These are phyloP conservation scores for Lactifluus pinguis DNA, from an alignment of 768 basidiomycete genomes.

Conservation along the genomic window DNA sequence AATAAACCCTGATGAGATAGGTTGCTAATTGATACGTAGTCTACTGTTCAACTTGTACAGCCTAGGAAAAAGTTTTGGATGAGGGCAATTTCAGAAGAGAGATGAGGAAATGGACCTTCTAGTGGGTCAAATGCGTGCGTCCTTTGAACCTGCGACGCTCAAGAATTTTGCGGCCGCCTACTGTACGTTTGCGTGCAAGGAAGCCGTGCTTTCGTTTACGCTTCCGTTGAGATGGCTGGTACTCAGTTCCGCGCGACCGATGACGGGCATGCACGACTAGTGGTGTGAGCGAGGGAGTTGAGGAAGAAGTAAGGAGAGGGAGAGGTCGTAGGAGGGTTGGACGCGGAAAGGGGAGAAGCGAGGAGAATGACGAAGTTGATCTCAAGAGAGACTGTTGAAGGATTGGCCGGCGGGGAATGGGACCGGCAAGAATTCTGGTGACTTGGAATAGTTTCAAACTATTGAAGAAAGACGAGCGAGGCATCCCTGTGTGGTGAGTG, in stretches of 20 bases:
- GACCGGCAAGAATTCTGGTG: background rate
- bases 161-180: constrained; percentile 65
- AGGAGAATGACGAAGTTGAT: background rate
- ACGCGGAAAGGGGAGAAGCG: constrained; percentile 5
- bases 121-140: constrained; percentile 75
- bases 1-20: background rate
- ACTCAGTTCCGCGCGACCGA: constrained; percentile 74
- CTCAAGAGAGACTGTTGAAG: background rate
- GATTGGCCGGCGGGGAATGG: background rate
- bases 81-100: background rate
- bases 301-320: background rate
- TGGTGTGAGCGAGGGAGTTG: background rate
- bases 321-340: constrained; percentile 5
- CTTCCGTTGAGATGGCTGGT: constrained; percentile 92
- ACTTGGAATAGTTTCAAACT: background rate
- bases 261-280: constrained; percentile 47
- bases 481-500: background rate
- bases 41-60: background rate
- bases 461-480: background rate
- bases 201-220: constrained; percentile 92
- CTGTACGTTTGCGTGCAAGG: constrained; percentile 60
- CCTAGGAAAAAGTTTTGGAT: background rate
- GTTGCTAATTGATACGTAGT: background rate
- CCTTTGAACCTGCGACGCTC: constrained; percentile 64
- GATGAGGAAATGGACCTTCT: constrained; percentile 8